A percentile compares a stretch with the other conserved stretches of the same genome.
phyloP scores from a whole-genome alignment of 371 early-diverging fungal species.

The Actinomucor elegans region DNA sequence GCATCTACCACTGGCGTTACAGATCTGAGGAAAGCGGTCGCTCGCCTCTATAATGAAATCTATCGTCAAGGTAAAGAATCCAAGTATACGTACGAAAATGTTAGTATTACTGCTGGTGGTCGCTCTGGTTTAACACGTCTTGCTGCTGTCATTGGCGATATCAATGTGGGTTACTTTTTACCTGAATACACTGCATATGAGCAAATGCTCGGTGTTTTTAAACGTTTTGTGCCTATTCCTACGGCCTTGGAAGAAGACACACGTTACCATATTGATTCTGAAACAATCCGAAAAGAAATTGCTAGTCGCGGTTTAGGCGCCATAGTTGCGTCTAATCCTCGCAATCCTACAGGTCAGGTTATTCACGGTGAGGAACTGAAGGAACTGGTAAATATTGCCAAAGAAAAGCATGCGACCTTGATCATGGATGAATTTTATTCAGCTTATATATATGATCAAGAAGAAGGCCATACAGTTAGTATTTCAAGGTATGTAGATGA shows the following conservation, averaged over 20 bases:
- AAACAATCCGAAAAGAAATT: constrained; percentile 43
- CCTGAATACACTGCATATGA: constrained; percentile 57
- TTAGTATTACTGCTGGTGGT: constrained; percentile 56
- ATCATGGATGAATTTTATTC: constrained; percentile 57
- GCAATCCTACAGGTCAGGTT: constrained; percentile 56
- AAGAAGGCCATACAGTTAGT: constrained; percentile 42
- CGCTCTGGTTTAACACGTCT: constrained; percentile 54
- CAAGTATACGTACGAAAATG: constrained; percentile 51
- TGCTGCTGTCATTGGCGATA: constrained; percentile 48
- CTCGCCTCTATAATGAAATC: constrained; percentile 46
- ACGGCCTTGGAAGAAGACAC: constrained; percentile 43
- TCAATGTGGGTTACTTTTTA: constrained; percentile 54
- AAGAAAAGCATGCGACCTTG: constrained; percentile 41
- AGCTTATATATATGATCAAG: constrained; percentile 46
- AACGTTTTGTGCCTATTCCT: constrained; percentile 53
- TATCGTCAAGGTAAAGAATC: constrained; percentile 40
- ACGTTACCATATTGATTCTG: constrained; percentile 42
- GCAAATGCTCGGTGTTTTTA: constrained; percentile 51
- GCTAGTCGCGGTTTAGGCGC: constrained; percentile 45
- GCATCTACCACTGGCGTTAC: constrained; percentile 45
- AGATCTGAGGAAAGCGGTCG: constrained; percentile 39
- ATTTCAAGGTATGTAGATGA: constrained; percentile 42
- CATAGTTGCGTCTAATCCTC: constrained; percentile 53
- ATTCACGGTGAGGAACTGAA: constrained; percentile 42
- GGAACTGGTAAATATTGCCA: constrained; percentile 36